Evolutionary conservation across 2,329 filamentous ascomycete species (phyloP), one percentile per base, ranked within the genome.

Genomic region (Xylariaceae sp.): DNA sequence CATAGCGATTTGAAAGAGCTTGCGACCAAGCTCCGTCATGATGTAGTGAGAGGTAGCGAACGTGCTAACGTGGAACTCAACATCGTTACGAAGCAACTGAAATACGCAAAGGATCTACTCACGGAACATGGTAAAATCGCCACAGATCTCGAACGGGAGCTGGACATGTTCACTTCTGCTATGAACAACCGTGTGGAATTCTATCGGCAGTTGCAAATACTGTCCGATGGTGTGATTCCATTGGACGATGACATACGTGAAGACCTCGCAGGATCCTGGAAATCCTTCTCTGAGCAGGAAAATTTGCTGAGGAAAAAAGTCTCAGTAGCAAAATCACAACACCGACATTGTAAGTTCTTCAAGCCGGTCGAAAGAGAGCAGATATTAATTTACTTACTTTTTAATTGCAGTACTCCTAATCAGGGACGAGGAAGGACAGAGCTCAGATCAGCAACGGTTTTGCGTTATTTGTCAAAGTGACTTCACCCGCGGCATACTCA

Each of bases 151-250:
- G 82, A 88, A 49, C 79, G 79, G 48, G 91, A 96, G 63, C 69
- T 89, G 5, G 84, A 92, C 37, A 70, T 82, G 22, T 93, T 95
- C 62, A 85, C 82, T 22, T 73, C 75, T 14, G 81, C 85, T 0
- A 91, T 95, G 81, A 97, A 97, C 58, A 75, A 82, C 29, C 83
- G 93, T 12, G 69, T 96, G 1, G 89, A 93, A 46, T 97, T 90
- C 62, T 97, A 97, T 62, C 82, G 85, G 5, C 90, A 96, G 59
- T 74, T 97, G 10, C 93, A 97, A 61, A 79, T 81, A 21, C 82
- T 97, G n/a, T 96, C 91, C 0, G 92, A 97, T 61, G 88, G 82
- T 16, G 88, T 97, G 0, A 77, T 80, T 5, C 83, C 86, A 1
- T 87, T 86, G 6, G 38, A 14, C 3, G 42, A 34, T 45, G 83